Evolutionary conservation across 805 yeast genomes (phyloP).

Genomic region (Candida quercuum): DNA sequence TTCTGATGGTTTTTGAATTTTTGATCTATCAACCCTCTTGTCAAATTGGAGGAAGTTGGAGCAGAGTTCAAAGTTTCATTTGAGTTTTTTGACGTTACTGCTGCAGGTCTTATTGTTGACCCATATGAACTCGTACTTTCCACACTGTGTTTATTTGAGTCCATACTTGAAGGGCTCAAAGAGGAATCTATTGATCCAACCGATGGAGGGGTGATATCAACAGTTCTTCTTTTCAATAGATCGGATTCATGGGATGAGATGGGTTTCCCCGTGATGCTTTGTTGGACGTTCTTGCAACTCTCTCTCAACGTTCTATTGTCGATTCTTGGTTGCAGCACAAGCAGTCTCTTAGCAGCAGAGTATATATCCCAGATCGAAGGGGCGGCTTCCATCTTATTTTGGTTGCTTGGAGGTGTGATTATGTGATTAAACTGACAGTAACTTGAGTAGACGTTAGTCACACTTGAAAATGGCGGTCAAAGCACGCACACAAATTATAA

Average conservation of each 20-base stretch:
- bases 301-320: slow-evolving; percentile 26
- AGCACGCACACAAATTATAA: too few relatives aligned
- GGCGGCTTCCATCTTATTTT: slow-evolving; percentile 8
- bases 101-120: not conserved
- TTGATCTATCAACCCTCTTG: slow-evolving; percentile 12
- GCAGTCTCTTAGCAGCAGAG: slow-evolving; percentile 26
- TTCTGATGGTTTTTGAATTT: slow-evolving; percentile 24
- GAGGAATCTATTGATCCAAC: slow-evolving; percentile 8
- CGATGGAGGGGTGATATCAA: not conserved
- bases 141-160: slow-evolving; percentile 19
- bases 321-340: slow-evolving; percentile 25
- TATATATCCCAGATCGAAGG: slow-evolving; percentile 30
- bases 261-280: not conserved
- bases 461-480: too few relatives aligned
- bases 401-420: not conserved
- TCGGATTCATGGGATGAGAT: not conserved
- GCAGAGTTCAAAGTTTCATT: not conserved
- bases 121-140: slow-evolving; percentile 16
- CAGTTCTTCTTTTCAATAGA: not conserved
- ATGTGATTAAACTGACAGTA: too few relatives aligned
- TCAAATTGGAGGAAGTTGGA: slow-evolving; percentile 14
- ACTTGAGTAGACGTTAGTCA: too few relatives aligned
- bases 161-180: slow-evolving; percentile 16
- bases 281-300: slow-evolving; percentile 19
- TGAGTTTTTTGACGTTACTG: too few relatives aligned